Conservation (phyloP, 805 yeast species). For the Candida chauliodis region DNA sequence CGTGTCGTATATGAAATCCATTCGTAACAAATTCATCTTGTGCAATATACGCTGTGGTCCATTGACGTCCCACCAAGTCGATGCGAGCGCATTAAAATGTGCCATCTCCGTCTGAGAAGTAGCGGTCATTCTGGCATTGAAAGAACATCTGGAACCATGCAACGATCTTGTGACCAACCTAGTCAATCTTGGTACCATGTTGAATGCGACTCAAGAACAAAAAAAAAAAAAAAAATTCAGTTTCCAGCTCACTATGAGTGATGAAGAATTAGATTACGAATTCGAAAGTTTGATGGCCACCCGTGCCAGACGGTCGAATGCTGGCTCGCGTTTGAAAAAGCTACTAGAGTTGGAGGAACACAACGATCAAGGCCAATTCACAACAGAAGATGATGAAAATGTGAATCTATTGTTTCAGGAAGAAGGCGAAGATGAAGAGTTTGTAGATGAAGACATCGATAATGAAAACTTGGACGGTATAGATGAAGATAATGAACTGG, state of each 20-base stretch:
- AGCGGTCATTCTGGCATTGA: slow-evolving; percentile 23
- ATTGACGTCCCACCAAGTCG: slow-evolving; percentile 96
- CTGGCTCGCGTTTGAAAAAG: slow-evolving; percentile 78
- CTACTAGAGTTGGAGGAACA: slow-evolving; percentile 68
- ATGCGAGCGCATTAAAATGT: slow-evolving; percentile 83
- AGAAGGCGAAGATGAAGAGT: slow-evolving; percentile 32
- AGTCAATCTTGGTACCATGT: neutral
- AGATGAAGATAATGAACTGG: slow-evolving; percentile 12
- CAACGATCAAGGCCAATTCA: slow-evolving; percentile 23
- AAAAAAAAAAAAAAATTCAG: neutral
- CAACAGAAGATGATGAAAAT: slow-evolving; percentile 69
- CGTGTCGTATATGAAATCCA: slow-evolving; percentile 78
- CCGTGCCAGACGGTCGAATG: slow-evolving; percentile 77
- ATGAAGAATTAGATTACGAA: slow-evolving; percentile 32
- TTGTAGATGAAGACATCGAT: slow-evolving; percentile 22
- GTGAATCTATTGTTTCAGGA: slow-evolving; percentile 68
- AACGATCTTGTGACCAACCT: neutral
- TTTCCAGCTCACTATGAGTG: slow-evolving; percentile 1
- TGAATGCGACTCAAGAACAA: slow-evolving; percentile 1
- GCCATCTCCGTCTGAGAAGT: slow-evolving; percentile 61
- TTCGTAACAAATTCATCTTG: slow-evolving; percentile 85
- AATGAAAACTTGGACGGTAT: slow-evolving; percentile 14
- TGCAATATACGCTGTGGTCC: slow-evolving; percentile 94
- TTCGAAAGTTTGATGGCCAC: slow-evolving; percentile 58
- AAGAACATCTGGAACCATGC: neutral